Evolutionary conservation across 495 filamentous ascomycete genomes (phyloP).

Genomic region (Cladorrhinum samala): DNA sequence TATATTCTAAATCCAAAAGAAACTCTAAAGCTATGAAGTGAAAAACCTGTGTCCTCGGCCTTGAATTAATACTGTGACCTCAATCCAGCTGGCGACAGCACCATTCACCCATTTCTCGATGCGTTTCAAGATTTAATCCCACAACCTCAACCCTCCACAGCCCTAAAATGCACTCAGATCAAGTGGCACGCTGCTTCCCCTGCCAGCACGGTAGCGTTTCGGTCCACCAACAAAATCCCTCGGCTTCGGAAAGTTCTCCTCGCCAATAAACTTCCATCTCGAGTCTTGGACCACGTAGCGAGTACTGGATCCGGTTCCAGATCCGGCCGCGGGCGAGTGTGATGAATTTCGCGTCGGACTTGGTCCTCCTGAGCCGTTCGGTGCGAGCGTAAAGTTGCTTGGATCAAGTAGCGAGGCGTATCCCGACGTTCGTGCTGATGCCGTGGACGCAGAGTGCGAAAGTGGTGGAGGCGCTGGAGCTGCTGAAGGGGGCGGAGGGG

Average conservation of each 20-base stretch:
- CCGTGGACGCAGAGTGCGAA: constrained; percentile 28
- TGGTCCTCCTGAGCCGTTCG: constrained; percentile 37
- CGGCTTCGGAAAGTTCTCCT: constrained; percentile 77
- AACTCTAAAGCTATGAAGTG: too few relatives aligned
- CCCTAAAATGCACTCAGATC: constrained; percentile 55
- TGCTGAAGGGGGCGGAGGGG: constrained; percentile 30
- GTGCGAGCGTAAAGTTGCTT: constrained; percentile 66
- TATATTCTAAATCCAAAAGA: too few relatives aligned
- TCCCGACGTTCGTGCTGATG: constrained; percentile 27
- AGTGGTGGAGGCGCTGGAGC: constrained; percentile 31
- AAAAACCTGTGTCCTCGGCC: too few relatives aligned
- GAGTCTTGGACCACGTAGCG: constrained; percentile 64
- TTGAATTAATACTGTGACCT: too few relatives aligned
- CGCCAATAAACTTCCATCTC: constrained; percentile 81
- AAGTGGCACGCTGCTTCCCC: constrained; percentile 89
- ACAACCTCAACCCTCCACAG: too few relatives aligned
- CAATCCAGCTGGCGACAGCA: too few relatives aligned
- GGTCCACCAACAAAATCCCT: constrained; percentile 64
- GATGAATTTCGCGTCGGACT: constrained; percentile 35
- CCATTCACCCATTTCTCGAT: too few relatives aligned
- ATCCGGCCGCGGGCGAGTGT: constrained; percentile 19
- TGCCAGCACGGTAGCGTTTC: constrained; percentile 80
- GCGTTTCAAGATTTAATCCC: too few relatives aligned
- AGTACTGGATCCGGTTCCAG: constrained; percentile 36
- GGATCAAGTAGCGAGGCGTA: constrained; percentile 60